These are phyloP conservation scores for Thermothelomyces thermophilus DNA, from an alignment of 2,329 filamentous ascomycete genomes.

Conservation along the genomic window DNA sequence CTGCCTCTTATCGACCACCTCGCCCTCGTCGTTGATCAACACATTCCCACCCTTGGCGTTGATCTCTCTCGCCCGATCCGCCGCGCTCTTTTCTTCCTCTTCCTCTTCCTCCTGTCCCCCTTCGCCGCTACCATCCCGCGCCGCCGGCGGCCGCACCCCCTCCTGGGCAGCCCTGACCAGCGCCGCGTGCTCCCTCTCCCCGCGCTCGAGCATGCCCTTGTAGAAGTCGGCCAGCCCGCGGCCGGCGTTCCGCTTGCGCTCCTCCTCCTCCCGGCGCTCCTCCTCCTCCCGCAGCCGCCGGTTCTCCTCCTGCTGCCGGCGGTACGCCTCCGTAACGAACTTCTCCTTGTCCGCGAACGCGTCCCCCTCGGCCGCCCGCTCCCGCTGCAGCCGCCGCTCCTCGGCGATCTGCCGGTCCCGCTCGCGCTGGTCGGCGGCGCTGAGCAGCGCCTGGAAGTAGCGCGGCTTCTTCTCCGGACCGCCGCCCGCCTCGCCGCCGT, in stretches of 20 bases:
- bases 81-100: conserved; percentile 48
- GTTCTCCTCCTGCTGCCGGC: conserved; percentile 72
- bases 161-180: conserved; percentile 61
- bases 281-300: conserved; percentile 65
- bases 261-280: conserved; percentile 54
- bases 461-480: conserved; percentile 49
- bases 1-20: conserved; percentile 79
- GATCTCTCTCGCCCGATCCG: conserved; percentile 60
- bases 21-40: conserved; percentile 72
- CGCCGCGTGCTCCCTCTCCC: conserved; percentile 63
- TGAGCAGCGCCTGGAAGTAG: conserved; percentile 70
- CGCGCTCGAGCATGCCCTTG: conserved; percentile 63
- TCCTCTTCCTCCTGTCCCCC: conserved; percentile 32
- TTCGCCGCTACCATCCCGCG: conserved; percentile 15
- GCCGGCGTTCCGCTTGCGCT: conserved; percentile 56
- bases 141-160: conserved; percentile 14
- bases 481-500: conserved; percentile 48
- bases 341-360: conserved; percentile 77
- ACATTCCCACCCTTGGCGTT: conserved; percentile 56
- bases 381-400: conserved; percentile 71
- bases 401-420: conserved; percentile 71
- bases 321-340: conserved; percentile 80
- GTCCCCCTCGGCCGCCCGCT: conserved; percentile 73
- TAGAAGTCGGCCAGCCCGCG: conserved; percentile 77
- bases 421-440: conserved; percentile 68